phyloP scores from a whole-genome alignment of 2,329 filamentous ascomycete species.

The Exserohilum turcica region DNA sequence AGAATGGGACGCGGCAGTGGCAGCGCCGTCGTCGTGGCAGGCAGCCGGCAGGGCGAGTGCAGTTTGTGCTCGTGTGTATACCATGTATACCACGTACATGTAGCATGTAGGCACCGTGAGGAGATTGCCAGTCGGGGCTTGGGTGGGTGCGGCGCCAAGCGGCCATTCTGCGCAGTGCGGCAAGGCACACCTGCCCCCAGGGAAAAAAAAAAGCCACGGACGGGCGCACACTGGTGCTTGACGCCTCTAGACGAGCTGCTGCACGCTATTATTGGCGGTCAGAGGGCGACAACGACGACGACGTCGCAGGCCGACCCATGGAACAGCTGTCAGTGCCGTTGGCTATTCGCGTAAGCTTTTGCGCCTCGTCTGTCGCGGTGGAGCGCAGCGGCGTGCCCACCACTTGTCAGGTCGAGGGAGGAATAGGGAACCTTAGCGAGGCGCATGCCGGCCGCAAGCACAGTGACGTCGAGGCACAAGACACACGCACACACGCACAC shows the following conservation, averaged over 20 bases:
- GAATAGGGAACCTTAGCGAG: slow-evolving; percentile 16
- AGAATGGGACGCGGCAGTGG: too few species aligned
- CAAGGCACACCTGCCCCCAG: slow-evolving; percentile 8
- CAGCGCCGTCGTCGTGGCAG: too few species aligned
- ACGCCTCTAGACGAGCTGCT: neutral
- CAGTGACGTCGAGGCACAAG: slow-evolving; percentile 17
- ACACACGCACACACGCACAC: too few species aligned
- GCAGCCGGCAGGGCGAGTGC: neutral
- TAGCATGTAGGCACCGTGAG: neutral
- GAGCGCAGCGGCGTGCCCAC: slow-evolving; percentile 14
- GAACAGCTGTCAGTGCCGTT: slow-evolving; percentile 1
- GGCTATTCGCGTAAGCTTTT: slow-evolving; percentile 15
- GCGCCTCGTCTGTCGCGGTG: slow-evolving; percentile 16
- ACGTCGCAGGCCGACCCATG: slow-evolving; percentile 15
- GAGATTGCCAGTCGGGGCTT: neutral
- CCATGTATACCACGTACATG: too few species aligned
- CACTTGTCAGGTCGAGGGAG: slow-evolving; percentile 12
- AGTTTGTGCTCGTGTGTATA: too few species aligned
- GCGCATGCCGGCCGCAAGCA: slow-evolving; percentile 4
- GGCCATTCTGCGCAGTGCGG: neutral
- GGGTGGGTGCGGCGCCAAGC: too few species aligned
- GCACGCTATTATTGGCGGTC: slow-evolving; percentile 5
- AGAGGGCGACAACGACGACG: neutral
- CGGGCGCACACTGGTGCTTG: too few species aligned
- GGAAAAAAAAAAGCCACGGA: neutral